Conservation (phyloP, 345 rosid genomes). For the Moricandia arvensis region DNA sequence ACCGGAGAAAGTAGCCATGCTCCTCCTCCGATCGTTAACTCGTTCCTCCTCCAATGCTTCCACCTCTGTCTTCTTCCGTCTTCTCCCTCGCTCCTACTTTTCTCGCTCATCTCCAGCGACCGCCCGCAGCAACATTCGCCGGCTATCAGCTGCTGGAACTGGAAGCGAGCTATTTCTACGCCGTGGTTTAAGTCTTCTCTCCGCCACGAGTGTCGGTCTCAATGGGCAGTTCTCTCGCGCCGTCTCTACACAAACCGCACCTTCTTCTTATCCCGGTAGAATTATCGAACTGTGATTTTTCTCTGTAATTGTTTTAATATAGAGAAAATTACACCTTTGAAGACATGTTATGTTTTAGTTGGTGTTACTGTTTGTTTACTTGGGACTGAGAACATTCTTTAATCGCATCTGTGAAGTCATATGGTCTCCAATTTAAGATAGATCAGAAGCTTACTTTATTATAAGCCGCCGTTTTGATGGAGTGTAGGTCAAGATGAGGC, state of each 20-base stretch:
- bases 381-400: not conserved
- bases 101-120: conserved; percentile 24
- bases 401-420: not conserved
- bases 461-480: not conserved
- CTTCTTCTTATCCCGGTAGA: conserved; percentile 20
- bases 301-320: not conserved
- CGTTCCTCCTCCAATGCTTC: conserved; percentile 42
- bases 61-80: conserved; percentile 44
- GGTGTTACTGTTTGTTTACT: not conserved
- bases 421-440: not conserved
- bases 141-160: conserved; percentile 34
- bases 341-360: not conserved
- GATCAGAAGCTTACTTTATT: too few relatives aligned
- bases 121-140: conserved; percentile 36
- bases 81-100: conserved; percentile 34
- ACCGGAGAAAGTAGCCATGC: conserved; percentile 42
- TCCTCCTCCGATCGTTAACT: conserved; percentile 47
- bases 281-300: not conserved
- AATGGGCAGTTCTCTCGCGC: conserved; percentile 52
- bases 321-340: not conserved
- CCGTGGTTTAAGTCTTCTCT: conserved; percentile 24
- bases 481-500: conserved; percentile 54
- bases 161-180: conserved; percentile 16
- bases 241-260: conserved; percentile 51
- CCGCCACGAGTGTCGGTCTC: not conserved